These are phyloP conservation scores for Pythium rhizo-oryzae DNA, from an alignment of 352 stramenopile species.

Conservation along the genomic window DNA sequence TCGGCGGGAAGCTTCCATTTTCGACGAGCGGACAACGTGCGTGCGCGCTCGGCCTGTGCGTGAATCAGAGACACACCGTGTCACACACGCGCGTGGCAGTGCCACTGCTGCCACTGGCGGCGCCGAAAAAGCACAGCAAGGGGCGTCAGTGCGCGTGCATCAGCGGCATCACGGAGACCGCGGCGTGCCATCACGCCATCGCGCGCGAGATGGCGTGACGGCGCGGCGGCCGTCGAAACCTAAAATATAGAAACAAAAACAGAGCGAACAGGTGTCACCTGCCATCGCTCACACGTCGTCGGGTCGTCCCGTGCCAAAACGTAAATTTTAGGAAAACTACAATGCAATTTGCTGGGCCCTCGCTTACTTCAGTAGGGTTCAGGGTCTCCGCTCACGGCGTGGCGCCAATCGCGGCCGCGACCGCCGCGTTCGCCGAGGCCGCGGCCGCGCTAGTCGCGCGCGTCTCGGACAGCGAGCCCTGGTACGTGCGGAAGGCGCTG, in stretches of 20 bases:
- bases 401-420: constrained; percentile 10
- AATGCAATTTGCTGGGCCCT: background rate
- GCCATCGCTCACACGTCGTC: background rate
- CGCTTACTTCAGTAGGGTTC: constrained; percentile 11
- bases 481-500: constrained; percentile 53
- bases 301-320: background rate
- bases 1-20: background rate
- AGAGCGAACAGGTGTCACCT: background rate
- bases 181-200: background rate
- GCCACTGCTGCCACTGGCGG: background rate
- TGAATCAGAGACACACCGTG: background rate
- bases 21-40: constrained; percentile 1
- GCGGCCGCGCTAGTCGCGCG: constrained; percentile 3
- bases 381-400: too few species aligned
- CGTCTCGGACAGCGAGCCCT: constrained; percentile 13
- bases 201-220: background rate
- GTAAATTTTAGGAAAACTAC: constrained; percentile 5
- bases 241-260: constrained; percentile 5
- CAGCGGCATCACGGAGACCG: constrained; percentile 1
- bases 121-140: background rate
- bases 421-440: constrained; percentile 11
- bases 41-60: background rate
- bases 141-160: background rate
- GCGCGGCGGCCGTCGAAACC: background rate
- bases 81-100: background rate